Evolutionary conservation across 2,329 filamentous ascomycete genomes (phyloP).

Genomic region (Pseudopyrenochaeta lycopersici): DNA sequence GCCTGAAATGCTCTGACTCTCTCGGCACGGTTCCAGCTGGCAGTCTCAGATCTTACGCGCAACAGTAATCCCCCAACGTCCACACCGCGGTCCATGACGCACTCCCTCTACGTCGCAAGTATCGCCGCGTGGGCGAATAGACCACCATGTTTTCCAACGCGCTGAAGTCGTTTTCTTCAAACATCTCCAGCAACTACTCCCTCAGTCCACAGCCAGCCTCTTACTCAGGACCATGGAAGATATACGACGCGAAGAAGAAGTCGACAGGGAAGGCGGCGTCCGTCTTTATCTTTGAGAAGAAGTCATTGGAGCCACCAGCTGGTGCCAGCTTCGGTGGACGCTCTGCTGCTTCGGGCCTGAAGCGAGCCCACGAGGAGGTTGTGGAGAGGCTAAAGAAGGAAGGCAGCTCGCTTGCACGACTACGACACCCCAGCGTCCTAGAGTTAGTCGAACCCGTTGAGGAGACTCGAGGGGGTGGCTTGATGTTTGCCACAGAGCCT

Average conservation of each 20-base stretch:
- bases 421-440: slow-evolving; percentile 90
- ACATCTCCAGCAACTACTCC: slow-evolving; percentile 92
- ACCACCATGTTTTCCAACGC: slow-evolving; percentile 83
- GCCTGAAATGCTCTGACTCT: slow-evolving; percentile 25
- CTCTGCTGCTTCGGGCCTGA: slow-evolving; percentile 72
- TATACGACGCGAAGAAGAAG: slow-evolving; percentile 97
- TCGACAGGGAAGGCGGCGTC: slow-evolving; percentile 88
- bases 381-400: slow-evolving; percentile 91
- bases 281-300: slow-evolving; percentile 94
- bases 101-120: slow-evolving; percentile 19
- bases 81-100: slow-evolving; percentile 41
- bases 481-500: slow-evolving; percentile 95
- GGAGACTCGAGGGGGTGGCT: slow-evolving; percentile 86
- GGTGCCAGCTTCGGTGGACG: slow-evolving; percentile 65
- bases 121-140: slow-evolving; percentile 36
- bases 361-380: slow-evolving; percentile 86
- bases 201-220: slow-evolving; percentile 79
- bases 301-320: slow-evolving; percentile 76
- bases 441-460: slow-evolving; percentile 95
- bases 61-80: slow-evolving; percentile 18
- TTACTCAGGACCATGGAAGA: slow-evolving; percentile 91
- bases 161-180: slow-evolving; percentile 92
- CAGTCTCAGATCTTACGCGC: slow-evolving; percentile 27
- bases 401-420: slow-evolving; percentile 83
- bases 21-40: slow-evolving; percentile 26